These are phyloP conservation scores for Cladorrhinum sp. DNA, from an alignment of 2,329 filamentous ascomycete genomes.

Conservation along the genomic window DNA sequence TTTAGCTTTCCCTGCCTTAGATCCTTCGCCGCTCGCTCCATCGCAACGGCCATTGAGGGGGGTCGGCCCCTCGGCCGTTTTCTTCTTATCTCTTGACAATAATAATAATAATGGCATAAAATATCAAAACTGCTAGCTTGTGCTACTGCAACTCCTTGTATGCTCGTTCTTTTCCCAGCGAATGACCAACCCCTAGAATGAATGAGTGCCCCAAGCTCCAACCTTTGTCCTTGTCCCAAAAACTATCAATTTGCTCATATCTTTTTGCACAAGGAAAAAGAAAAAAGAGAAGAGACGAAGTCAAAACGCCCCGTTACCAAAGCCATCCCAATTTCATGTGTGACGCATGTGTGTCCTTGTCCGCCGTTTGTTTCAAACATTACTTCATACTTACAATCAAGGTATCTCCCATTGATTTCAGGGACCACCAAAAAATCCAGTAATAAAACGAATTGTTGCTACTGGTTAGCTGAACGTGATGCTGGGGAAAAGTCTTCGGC, in stretches of 20 bases:
- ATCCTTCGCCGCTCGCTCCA: too few relatives aligned
- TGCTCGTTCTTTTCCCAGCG: neutral
- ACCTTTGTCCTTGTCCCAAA: neutral
- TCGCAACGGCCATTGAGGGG: too few relatives aligned
- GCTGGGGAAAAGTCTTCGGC: slow-evolving; percentile 57
- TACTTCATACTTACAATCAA: neutral
- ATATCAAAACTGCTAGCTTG: neutral
- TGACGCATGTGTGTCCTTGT: neutral
- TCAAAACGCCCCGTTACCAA: neutral
- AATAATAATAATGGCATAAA: neutral
- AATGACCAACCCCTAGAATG: neutral
- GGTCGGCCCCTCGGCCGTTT: too few relatives aligned
- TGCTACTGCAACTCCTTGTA: neutral
- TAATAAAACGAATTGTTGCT: neutral
- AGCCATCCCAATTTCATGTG: neutral
- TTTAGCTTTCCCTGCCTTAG: too few relatives aligned
- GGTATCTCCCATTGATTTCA: neutral
- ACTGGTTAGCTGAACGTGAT: slow-evolving; percentile 17
- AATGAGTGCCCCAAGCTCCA: neutral
- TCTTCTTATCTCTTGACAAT: too few relatives aligned
- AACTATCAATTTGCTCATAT: neutral
- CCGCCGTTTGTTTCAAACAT: neutral
- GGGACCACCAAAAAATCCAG: neutral
- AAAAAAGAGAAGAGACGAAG: neutral
- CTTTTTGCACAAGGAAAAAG: neutral